Conservation (phyloP, 345 rosid genomes). For the Melaleuca alternifolia region DNA sequence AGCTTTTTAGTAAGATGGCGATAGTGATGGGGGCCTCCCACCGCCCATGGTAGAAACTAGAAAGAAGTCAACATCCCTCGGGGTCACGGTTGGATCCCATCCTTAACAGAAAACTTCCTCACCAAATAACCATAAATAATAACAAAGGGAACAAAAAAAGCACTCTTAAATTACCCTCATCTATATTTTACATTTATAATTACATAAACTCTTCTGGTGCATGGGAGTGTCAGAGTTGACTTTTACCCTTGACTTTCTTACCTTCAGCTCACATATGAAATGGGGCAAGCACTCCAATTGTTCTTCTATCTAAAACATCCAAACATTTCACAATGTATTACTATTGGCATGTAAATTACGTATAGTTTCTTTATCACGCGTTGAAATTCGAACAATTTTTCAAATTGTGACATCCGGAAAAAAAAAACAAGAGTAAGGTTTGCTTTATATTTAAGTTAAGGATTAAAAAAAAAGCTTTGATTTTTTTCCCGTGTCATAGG, state of each 20-base stretch:
- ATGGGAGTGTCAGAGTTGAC: not conserved
- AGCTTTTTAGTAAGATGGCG: not conserved
- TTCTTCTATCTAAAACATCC: not conserved
- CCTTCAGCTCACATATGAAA: not conserved
- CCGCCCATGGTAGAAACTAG: not conserved
- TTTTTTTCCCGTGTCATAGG: not conserved
- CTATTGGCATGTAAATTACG: rapidly evolving
- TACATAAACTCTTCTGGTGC: not conserved
- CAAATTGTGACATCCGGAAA: too few species aligned
- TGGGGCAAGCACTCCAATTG: rapidly evolving
- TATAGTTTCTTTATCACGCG: rapidly evolving
- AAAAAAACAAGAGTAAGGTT: too few species aligned
- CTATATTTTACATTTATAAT: not conserved
- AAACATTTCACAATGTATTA: not conserved
- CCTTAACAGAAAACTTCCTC: not conserved
- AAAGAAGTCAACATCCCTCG: not conserved
- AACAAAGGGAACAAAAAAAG: not conserved
- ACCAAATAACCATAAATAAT: not conserved
- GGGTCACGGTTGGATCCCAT: not conserved
- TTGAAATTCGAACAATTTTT: not conserved
- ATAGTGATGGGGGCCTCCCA: not conserved
- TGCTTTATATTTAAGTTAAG: not conserved
- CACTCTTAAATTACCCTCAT: not conserved
- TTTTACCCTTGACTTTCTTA: not conserved
- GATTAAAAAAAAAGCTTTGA: not conserved